Base-by-base conservation (phyloP, 345 rosid species). In the Acer yangbiense region DNA sequence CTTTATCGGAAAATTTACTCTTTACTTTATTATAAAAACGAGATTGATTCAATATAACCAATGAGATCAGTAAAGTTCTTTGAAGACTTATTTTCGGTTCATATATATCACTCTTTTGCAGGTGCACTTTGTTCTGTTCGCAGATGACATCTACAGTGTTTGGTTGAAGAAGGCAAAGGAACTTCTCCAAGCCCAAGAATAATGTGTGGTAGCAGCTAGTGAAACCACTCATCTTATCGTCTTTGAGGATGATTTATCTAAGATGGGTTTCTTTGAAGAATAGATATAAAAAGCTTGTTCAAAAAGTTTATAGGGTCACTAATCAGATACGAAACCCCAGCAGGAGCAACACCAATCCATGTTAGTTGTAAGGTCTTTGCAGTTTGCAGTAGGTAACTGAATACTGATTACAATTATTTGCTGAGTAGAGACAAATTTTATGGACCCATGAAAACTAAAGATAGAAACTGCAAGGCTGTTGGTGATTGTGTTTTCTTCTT, bases 91-190 rank as follows among this genome's bases (percentile, higher is more conserved):
- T 27, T 62, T 75, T 41, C 27, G 5, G 27, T 46, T 79, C 27
- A 16, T 32, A 10, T 48, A 3, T 29, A 41, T 72, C 67, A 46
- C 71, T 71, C 46, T 76, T n/a, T 39, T 78, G 70, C 89, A 95
- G 99, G 95, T 92, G 76, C 95, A 95, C 78, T 91, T 92, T 78
- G 94, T 90, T 65, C 83, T 92, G 78, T 90, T 96, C 76, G 63
- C 82, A 0, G 94, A 89, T 25, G 87, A 94, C 16, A 85, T 89
- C 21, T 89, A 82, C 32, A 72, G 82, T 65, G 86, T 77, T 63
- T 96, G 98, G 99, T 29, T 88, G 68, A 80, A 76, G 83, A 91
- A 88, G 81, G 98, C 98, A 43, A 87, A 84, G 84, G 89, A 91
- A 43, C 61, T 86, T 77, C 86, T 87, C 68, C 77, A 78, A 78